Base-by-base conservation (phyloP, 2,329 filamentous ascomycete genomes). In the Xylariaceae sp. region DNA sequence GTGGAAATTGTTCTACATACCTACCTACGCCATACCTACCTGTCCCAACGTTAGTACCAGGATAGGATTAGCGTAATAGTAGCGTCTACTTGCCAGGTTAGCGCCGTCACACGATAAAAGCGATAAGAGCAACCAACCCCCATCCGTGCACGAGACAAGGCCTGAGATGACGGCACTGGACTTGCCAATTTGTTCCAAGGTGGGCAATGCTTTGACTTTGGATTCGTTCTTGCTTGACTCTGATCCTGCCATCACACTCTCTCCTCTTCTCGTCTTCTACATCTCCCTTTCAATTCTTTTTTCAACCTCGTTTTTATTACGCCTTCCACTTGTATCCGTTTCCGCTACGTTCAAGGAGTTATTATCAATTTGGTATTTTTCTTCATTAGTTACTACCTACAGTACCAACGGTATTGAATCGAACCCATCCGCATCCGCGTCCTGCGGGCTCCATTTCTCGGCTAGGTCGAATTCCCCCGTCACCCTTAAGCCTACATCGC, bases 131-230 rank as follows among this genome's bases (percentile, higher is more conserved):
- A 19, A 19, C 19, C 19, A 56, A 59, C 32, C 9, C 43, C 47
- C 44, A 47, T 32, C 12, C 41, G 46, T 34, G 34, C 56, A 53
- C 47, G 39, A 53, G 47, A 45, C 47, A 49, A 19, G 12, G 5
- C 43, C 42, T n/a, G 44, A 44, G 34, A 59, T 59, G 56, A 59
- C 56, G 56, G 54, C 47, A 56, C 42, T 19, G 19, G 19, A 19
- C 39, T 47, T 34, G 8, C 32, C 32, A 34, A 8, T 34, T 34
- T 34, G 27, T 44, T 31, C 42, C 27, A 44, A 19, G 39, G 39
- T 41, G 39, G 39, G n/a, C 30, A 29, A 27, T 11, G 7, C 41
- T 35, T 35, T 35, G 9, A 35, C 32, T 35, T 35, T 9, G 5
- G 19, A 41, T 26, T 8, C 39, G 39, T 26, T 41, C 27, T 43